Evolutionary conservation across 805 yeast species (phyloP).

Genomic region (Myxozyma geophila): DNA sequence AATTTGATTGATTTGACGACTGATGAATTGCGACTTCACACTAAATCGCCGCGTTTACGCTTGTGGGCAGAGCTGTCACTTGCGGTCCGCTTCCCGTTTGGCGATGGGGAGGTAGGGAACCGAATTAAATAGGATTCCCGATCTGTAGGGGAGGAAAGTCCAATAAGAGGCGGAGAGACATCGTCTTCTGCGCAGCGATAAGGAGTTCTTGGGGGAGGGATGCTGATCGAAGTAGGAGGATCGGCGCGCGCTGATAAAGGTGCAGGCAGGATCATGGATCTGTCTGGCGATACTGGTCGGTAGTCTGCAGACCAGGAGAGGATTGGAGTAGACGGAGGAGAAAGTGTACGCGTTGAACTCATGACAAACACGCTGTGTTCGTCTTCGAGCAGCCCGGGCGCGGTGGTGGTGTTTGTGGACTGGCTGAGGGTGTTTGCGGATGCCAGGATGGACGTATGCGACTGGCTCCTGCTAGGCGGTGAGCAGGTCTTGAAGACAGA

Average conservation of each 20-base stretch:
- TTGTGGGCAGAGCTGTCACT: background rate
- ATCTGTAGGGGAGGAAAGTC: slow-evolving; percentile 19
- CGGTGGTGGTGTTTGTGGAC: background rate
- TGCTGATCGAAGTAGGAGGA: background rate
- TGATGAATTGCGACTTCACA: background rate
- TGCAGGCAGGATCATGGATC: background rate
- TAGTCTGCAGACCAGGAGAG: background rate
- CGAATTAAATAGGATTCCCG: slow-evolving; percentile 3
- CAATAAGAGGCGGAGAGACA: slow-evolving; percentile 27
- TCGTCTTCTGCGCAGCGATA: background rate
- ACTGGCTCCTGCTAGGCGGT: too few species aligned
- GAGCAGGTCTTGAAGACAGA: too few species aligned
- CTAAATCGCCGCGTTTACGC: slow-evolving; percentile 18
- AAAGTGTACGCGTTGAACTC: background rate
- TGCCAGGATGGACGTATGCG: background rate
- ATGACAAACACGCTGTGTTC: background rate
- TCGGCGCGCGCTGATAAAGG: background rate
- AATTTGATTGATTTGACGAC: background rate
- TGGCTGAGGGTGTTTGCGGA: background rate
- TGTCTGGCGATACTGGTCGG: background rate
- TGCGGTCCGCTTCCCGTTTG: slow-evolving; percentile 3
- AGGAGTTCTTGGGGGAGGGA: slow-evolving; percentile 17
- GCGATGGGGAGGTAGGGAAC: slow-evolving; percentile 23
- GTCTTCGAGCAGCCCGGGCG: background rate
- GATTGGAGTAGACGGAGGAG: background rate